phyloP scores from a whole-genome alignment of 2,329 filamentous ascomycete genomes.

The Penicillium crustosum region DNA sequence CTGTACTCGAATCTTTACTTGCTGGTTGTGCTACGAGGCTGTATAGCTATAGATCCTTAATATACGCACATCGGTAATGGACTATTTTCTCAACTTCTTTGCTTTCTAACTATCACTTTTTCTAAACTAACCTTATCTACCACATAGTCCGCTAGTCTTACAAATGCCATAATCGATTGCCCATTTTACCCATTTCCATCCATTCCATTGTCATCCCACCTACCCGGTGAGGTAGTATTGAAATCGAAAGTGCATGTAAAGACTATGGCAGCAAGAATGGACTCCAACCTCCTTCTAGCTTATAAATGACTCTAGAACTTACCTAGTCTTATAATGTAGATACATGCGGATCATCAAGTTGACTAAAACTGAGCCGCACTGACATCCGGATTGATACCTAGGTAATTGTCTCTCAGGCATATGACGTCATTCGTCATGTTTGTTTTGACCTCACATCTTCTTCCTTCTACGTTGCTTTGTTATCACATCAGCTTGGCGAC shows the following conservation, averaged over 20 bases:
- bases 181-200: neutral
- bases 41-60: neutral
- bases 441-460: slow-evolving; percentile 2
- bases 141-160: neutral
- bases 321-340: neutral
- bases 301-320: neutral
- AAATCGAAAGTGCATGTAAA: neutral
- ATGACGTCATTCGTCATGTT: neutral
- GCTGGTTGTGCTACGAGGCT: neutral
- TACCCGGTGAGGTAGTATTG: neutral
- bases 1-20: neutral
- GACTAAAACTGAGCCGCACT: neutral
- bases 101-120: neutral
- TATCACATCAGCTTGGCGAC: too few relatives aligned
- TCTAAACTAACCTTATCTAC: too few relatives aligned
- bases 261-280: neutral
- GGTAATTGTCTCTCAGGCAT: neutral
- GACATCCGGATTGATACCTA: neutral
- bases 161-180: neutral
- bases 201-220: neutral
- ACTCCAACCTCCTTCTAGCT: neutral
- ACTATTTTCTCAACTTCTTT: neutral
- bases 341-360: neutral
- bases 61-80: neutral
- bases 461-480: neutral